Evolutionary conservation across 495 filamentous ascomycete species (phyloP), one percentile per base, ranked within the genome.

Genomic region (Gamarada debralockiae): DNA sequence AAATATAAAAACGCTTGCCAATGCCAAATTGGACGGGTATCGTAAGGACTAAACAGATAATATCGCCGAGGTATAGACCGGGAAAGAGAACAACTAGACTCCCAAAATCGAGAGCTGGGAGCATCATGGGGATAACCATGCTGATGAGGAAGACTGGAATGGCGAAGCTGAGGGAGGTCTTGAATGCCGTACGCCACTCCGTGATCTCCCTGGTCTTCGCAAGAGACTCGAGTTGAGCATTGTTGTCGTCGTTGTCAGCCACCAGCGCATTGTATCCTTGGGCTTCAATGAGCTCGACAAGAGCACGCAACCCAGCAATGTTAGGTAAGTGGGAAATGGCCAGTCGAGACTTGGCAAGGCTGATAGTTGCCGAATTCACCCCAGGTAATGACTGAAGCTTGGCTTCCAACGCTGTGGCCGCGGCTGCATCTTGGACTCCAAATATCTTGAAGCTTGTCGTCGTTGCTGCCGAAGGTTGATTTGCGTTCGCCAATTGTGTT

Each of bases 11-110:
- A 0, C 92, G 84, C 64, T 81, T 88, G 36, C 95, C 95, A 53
- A 97, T 89, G 50, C 95, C 93, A 59, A 99, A 97, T 68, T 99
- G 95, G 6, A 99, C 85, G 38, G 93, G 95, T 48, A 95, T 79
- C 3, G 95, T 97, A 23, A 97, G 78, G 39, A 76, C 45, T 36
- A 97, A 67, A 65, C 91, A 97, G 10, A 93, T 64, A 29, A 97
- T 48, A 53, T 97, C 93, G 45, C 93, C 92, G 13, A 96, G 78
- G 60, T 84, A 97, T 20, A 99, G 68, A 14, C 95, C 95, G 6
- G 82, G 82, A 23, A 84, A 46, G 9, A 78, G 62, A 9, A 92
- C 52, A 49, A 75, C 59, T 17, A 88, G 57, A n/a, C 69, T 69
- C 10, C 89, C 90, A 64, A 89, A 86, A 60, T 97, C 87, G 14